Evolutionary conservation across 2,329 filamentous ascomycete species (phyloP), one percentile per base, ranked within the genome.

Genomic region (Coniochaeta ligniaria): DNA sequence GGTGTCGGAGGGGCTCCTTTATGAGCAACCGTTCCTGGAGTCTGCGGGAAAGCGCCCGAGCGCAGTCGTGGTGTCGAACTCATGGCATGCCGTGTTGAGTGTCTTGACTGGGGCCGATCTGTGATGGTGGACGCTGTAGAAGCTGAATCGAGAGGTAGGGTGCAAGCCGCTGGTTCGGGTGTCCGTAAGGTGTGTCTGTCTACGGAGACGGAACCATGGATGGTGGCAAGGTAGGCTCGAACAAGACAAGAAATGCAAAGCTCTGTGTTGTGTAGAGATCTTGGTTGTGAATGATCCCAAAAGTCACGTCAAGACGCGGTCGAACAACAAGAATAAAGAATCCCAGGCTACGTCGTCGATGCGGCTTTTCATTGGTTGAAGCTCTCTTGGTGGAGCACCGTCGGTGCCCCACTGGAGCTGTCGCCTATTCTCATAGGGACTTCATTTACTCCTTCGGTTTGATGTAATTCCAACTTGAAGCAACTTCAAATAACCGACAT

Each of bases 41-140:
- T 67, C 62, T 67, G 65, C 59, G 67, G 67, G 60, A 64, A 69
- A 38, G 66, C 67, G 65, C 67, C 67, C 47, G 64, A 65, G 60
- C 65, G 63, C 62, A 66, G 61, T 59, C 64, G 61, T 24, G 67
- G 67, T 56, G 67, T 68, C 36, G 59, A 63, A 63, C 60, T 66
- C 67, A 69, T 69, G 63, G 66, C 66, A 67, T 68, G 58, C 58
- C 61, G 36, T 12, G 35, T 36, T 45, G 17, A 20, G 33, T 58
- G 56, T 58, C 36, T 4, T 43, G 35, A 31, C 5, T 9, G 28
- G 22, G 35, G 2, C 9, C 28, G 28, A 31, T 47, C 11, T 47
- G 20, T 47, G 43, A 11, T 5, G 35, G 43, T 12, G 43, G 43
- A 26, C 20, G 22, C 43, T 47, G 43, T 20, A 47, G 43, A 47